Percentiles rank a stretch among this genome's conserved stretches.
Evolutionary conservation across 805 yeast genomes (phyloP).

Genomic region (Maudiozyma barnettii): DNA sequence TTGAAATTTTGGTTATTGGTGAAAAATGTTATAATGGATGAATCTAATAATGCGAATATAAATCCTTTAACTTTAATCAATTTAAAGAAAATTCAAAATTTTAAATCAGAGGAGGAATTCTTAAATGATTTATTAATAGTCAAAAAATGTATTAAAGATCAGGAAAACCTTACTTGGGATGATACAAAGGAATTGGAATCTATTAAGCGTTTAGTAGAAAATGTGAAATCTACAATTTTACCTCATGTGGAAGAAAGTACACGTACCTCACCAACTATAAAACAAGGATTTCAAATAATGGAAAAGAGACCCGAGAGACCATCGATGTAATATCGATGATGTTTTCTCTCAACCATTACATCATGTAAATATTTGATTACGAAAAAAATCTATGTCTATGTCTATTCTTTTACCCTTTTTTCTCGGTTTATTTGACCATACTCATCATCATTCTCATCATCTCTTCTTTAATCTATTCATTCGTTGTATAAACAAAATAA

Average conservation of each 20-base stretch:
- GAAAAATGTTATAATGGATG: conserved; percentile 19
- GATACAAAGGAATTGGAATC: neutral
- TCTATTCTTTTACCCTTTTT: no score
- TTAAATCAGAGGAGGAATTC: conserved; percentile 12
- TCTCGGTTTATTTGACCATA: no score
- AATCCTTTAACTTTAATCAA: conserved; percentile 16
- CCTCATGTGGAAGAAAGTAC: neutral
- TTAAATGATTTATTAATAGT: conserved; percentile 11
- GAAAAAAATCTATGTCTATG: neutral
- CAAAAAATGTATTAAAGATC: conserved; percentile 3
- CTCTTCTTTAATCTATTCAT: no score
- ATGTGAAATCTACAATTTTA: neutral
- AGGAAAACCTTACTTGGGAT: conserved; percentile 2
- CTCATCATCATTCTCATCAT: no score
- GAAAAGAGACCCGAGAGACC: conserved; percentile 5
- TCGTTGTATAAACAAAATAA: no score
- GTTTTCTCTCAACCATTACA: neutral
- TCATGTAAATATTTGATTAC: no score
- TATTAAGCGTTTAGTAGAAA: neutral
- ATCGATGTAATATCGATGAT: neutral
- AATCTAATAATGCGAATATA: conserved; percentile 14
- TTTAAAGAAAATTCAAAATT: conserved; percentile 15
- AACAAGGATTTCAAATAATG: conserved; percentile 2
- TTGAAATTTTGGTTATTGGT: conserved; percentile 25
- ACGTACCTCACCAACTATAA: neutral